phyloP scores from a whole-genome alignment of 441 rosid species.

The Melastoma candidum region DNA sequence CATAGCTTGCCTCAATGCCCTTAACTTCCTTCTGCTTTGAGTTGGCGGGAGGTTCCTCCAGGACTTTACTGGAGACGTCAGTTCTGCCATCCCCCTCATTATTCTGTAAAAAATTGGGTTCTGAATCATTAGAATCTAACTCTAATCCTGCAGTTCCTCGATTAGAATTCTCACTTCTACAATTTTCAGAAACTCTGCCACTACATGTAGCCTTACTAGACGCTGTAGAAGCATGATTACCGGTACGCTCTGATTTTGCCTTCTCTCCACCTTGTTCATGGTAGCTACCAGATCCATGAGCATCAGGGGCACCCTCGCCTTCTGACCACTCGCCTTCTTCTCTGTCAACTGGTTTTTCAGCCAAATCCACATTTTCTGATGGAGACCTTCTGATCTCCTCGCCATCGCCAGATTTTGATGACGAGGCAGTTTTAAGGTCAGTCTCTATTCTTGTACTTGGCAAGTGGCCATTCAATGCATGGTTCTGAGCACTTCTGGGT shows the following conservation, averaged over 20 bases:
- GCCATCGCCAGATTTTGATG: slow-evolving; percentile 23
- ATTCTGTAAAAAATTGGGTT: slow-evolving; percentile 25
- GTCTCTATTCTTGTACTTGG: slow-evolving; percentile 27
- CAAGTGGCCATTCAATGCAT: slow-evolving; percentile 26
- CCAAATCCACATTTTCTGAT: slow-evolving; percentile 24
- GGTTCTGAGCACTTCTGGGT: slow-evolving; percentile 21
- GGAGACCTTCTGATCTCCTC: slow-evolving; percentile 26
- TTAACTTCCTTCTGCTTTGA: slow-evolving; percentile 66
- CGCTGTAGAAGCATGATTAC: slow-evolving; percentile 20
- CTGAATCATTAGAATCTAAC: slow-evolving; percentile 31
- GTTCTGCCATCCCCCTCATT: slow-evolving; percentile 38
- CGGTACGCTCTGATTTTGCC: slow-evolving; percentile 19
- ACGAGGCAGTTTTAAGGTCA: slow-evolving; percentile 25
- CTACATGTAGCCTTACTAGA: slow-evolving; percentile 19
- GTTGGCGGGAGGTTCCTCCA: slow-evolving; percentile 31
- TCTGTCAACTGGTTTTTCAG: slow-evolving; percentile 43
- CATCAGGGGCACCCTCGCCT: slow-evolving; percentile 45
- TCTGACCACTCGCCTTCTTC: slow-evolving; percentile 99
- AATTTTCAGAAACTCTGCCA: slow-evolving; percentile 28
- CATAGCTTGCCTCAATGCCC: slow-evolving; percentile 77
- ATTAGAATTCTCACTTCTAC: slow-evolving; percentile 18
- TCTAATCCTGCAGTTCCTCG: slow-evolving; percentile 24
- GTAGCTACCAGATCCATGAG: slow-evolving; percentile 17
- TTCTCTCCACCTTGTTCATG: slow-evolving; percentile 29
- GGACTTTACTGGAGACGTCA: slow-evolving; percentile 32